phyloP scores from a whole-genome alignment of 2,329 filamentous ascomycete species.

The Trichoderma atroviride region DNA sequence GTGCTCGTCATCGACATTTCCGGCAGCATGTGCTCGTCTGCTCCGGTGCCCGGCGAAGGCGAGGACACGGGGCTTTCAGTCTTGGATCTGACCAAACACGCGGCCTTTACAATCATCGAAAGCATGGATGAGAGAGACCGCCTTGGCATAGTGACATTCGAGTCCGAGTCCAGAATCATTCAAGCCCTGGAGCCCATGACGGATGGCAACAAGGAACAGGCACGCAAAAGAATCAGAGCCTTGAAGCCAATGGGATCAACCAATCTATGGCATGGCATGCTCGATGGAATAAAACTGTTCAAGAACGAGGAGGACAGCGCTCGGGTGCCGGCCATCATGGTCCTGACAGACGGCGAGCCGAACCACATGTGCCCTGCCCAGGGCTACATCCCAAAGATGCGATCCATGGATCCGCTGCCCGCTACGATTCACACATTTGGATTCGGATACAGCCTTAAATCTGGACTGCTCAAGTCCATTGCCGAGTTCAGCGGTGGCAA shows the following conservation, averaged over 20 bases:
- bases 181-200: conserved; percentile 54
- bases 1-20: conserved; percentile 66
- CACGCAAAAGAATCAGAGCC: conserved; percentile 46
- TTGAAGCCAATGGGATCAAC: conserved; percentile 48
- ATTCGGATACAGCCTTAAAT: conserved; percentile 40
- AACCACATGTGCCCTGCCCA: conserved; percentile 56
- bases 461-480: conserved; percentile 61
- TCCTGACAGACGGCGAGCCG: conserved; percentile 58
- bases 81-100: conserved; percentile 63
- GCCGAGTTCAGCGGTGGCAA: conserved; percentile 59
- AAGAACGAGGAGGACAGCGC: conserved; percentile 33
- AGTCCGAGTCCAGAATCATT: conserved; percentile 45
- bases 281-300: conserved; percentile 54
- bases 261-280: conserved; percentile 62
- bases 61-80: conserved; percentile 57
- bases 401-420: conserved; percentile 43
- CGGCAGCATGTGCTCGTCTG: conserved; percentile 54
- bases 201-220: conserved; percentile 46
- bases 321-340: conserved; percentile 54
- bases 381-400: conserved; percentile 59
- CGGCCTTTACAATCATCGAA: conserved; percentile 59
- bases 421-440: conserved; percentile 48
- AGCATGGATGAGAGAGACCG: conserved; percentile 58
- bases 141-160: conserved; percentile 61
- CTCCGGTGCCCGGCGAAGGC: conserved; percentile 50